Base-by-base conservation (phyloP, 352 stramenopile species). In the Phytopythium helicoides region DNA sequence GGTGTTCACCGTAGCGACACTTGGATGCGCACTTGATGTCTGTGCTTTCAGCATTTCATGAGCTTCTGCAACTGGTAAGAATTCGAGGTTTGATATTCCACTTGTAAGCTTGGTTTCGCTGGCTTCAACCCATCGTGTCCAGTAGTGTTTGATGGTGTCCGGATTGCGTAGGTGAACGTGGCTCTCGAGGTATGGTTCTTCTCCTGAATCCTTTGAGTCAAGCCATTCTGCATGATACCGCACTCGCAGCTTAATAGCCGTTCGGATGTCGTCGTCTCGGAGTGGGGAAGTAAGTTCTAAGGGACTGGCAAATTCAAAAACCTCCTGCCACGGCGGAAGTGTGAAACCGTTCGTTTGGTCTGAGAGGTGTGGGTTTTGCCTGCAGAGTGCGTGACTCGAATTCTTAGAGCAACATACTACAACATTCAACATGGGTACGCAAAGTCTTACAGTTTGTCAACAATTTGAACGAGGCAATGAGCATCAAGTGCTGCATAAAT, bases 401-500 rank as follows among this genome's bases (percentile, higher is more conserved):
- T 50, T 18, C 46, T 47, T 22, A 33, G 19, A 25, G 15, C 25
- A 51, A 42, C 26, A 12, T 19, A 2, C 18, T 47, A 4, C 37
- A 15, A 10, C 9, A 19, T 26, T 25, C 21, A 9, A 26, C 26
- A 25, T 14, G n/a, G 25, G 38, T 35, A 26, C 2, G 14, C 19
- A 6, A 3, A 47, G 41, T 56, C 74, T 60, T 61, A 86, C 72
- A 87, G 68, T 18, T 66, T 66, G 16, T 68, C n/a, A 19, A 64
- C 50, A 28, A 89, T 85, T 53, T 80, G 65, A 15, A 87, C 54
- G 8, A 91, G 62, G 26, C 73, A 86, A 35, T 62, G 73, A 0
- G 81, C 81, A 51, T 91, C 81, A 22, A 91, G 52, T 6, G 81
- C 77, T 19, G 81, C 77, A 28, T 91, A 91, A 0, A 73, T 51